These are phyloP conservation scores for Polyporus arcularius DNA, from an alignment of 768 basidiomycete species.

Conservation along the genomic window DNA sequence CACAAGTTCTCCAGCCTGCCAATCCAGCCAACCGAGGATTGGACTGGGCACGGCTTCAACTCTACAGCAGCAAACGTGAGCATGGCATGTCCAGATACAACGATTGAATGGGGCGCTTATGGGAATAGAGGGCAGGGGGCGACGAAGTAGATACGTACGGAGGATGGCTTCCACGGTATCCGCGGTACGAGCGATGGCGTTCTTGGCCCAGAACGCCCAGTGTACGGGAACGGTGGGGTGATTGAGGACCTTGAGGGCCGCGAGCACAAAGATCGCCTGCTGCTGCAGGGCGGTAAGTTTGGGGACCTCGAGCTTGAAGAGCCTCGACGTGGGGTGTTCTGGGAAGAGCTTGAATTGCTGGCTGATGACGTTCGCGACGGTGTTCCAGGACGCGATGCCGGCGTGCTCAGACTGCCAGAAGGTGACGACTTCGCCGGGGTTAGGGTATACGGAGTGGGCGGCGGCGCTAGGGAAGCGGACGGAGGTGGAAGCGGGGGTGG, in stretches of 20 bases:
- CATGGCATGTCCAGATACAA: background rate
- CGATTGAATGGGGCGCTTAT: background rate
- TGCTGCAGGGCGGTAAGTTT: constrained; percentile 14
- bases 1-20: constrained; percentile 14
- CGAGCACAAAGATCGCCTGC: constrained; percentile 49
- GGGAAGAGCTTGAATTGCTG: constrained; percentile 17
- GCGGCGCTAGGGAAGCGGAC: background rate
- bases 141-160: constrained; percentile 40
- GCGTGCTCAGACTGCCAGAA: constrained; percentile 13
- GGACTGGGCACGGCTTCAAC: constrained; percentile 16
- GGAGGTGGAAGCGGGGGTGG: background rate
- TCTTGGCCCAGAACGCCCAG: constrained; percentile 65
- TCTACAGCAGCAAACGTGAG: constrained; percentile 1
- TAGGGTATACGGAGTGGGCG: background rate
- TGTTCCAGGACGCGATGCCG: constrained; percentile 9
- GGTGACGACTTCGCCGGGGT: constrained; percentile 4
- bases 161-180: constrained; percentile 53
- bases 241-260: constrained; percentile 61
- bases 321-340: background rate
- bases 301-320: constrained; percentile 11
- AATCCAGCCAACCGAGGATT: constrained; percentile 14
- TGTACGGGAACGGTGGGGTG: constrained; percentile 56
- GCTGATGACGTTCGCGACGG: constrained; percentile 11
- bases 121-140: background rate
- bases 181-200: constrained; percentile 49